Percentiles rank a stretch among this genome's conserved stretches.
phyloP scores from a whole-genome alignment of 2,329 filamentous ascomycete species.

The Phialocephala sp. region DNA sequence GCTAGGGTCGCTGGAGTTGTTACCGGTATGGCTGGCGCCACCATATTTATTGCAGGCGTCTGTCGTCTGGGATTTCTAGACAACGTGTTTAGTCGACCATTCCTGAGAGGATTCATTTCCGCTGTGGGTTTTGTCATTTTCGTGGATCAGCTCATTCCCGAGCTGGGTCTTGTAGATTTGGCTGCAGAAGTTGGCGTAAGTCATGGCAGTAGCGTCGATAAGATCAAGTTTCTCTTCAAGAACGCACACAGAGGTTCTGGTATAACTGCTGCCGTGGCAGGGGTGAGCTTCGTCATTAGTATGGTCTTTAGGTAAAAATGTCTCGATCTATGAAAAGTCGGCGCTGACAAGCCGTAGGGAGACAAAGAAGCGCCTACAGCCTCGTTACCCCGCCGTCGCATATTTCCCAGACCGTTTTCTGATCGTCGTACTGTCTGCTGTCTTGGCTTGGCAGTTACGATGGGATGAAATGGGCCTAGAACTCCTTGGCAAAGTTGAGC shows the following conservation, averaged over 20 bases:
- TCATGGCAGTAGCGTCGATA: conserved; percentile 87
- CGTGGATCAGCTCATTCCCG: conserved; percentile 91
- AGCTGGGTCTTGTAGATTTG: conserved; percentile 75
- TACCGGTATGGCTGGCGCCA: conserved; percentile 84
- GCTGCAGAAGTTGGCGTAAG: conserved; percentile 69
- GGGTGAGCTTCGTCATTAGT: conserved; percentile 82
- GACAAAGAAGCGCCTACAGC: conserved; percentile 80
- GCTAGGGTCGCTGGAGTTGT: conserved; percentile 87
- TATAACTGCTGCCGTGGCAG: conserved; percentile 78
- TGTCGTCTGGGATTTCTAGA: conserved; percentile 90
- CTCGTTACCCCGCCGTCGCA: conserved; percentile 78
- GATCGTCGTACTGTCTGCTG: conserved; percentile 83
- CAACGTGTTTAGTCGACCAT: conserved; percentile 90
- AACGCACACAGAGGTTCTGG: conserved; percentile 71
- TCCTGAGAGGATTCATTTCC: conserved; percentile 93
- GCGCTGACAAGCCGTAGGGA: conserved; percentile 58
- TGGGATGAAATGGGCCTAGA: conserved; percentile 85
- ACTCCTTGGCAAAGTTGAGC: conserved; percentile 81
- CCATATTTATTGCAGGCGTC: conserved; percentile 86
- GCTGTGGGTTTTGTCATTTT: conserved; percentile 96
- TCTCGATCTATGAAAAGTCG: background rate
- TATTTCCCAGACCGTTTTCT: conserved; percentile 92
- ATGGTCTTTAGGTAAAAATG: conserved; percentile 79
- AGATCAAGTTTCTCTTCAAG: conserved; percentile 77
- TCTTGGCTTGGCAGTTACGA: conserved; percentile 75